phyloP scores from a whole-genome alignment of 2,329 filamentous ascomycete species.

The Fusarium tricinctum region DNA sequence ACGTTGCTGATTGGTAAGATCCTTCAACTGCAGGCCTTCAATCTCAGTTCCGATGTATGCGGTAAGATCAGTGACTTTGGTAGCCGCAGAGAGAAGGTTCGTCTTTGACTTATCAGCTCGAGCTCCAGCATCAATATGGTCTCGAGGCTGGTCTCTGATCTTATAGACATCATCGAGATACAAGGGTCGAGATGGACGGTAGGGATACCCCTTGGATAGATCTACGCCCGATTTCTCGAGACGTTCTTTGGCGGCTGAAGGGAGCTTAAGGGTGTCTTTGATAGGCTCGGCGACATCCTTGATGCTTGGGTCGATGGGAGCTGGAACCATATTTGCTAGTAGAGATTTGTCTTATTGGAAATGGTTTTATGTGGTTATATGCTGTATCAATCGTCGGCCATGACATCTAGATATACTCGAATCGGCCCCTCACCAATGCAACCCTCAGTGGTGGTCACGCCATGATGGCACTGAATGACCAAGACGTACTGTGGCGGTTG shows the following conservation, averaged over 20 bases:
- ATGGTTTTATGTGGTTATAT: neutral
- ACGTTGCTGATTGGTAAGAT: conserved; percentile 69
- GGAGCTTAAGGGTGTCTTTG: conserved; percentile 75
- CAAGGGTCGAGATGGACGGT: conserved; percentile 75
- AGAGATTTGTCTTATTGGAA: rapidly evolving
- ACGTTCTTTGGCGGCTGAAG: conserved; percentile 67
- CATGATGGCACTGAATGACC: conserved; percentile 25
- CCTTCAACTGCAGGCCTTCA: conserved; percentile 73
- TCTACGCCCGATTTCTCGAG: conserved; percentile 78
- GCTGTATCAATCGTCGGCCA: rapidly evolving
- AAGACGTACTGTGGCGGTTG: neutral
- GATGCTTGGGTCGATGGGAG: conserved; percentile 73
- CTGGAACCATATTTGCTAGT: conserved; percentile 61
- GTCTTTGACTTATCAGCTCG: conserved; percentile 76
- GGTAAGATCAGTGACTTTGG: conserved; percentile 73
- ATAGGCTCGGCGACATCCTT: conserved; percentile 72
- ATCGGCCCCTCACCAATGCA: neutral
- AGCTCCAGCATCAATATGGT: conserved; percentile 72
- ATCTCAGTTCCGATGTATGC: conserved; percentile 75
- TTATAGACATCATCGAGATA: conserved; percentile 78
- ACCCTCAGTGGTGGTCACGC: conserved; percentile 18
- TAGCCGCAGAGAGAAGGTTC: conserved; percentile 70
- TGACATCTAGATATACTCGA: conserved; percentile 12
- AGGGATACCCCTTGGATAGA: conserved; percentile 78
- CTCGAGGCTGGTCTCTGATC: conserved; percentile 68